Base-by-base conservation (phyloP, 2,329 filamentous ascomycete genomes). In the Cryphonectria carpinicola region DNA sequence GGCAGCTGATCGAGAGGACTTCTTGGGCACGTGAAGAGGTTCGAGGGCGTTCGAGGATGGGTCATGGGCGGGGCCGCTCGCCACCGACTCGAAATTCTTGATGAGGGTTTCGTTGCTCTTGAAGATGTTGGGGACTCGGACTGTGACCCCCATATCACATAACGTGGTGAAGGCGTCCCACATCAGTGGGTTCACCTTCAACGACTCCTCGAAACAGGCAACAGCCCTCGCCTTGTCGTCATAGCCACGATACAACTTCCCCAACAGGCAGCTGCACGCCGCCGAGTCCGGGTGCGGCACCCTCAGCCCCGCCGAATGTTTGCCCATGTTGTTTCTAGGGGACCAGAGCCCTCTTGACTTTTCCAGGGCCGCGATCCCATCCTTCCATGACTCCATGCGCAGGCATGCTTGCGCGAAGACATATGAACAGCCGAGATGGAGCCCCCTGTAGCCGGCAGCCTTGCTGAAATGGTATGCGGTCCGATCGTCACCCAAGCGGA, bases 121-220 rank as follows among this genome's bases (percentile, higher is more conserved):
- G 83, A 97, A 99, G 73, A 98, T 92, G 77, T 97, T 97, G 37
- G 90, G 88, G 13, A 96, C 90, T 69, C 93, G 90, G 68, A 98
- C 87, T 74, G 90, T 90, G 61, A 94, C 91, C 4, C 93, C 93
- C 90, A 89, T 93, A 78, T 98, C 94, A 79, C 95, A 97, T 10
- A 99, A 86, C 22, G 89, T 92, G 32, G 91, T 90, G 77, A 98
- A 98, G 0, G 95, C 95, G 84, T 99, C 96, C 96, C 96, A 99
- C 88, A 97, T 96, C 81, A 98, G 95, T 1, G 96, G 95, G 77
- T 98, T 99, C 68, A 90, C 81, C 81, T 95, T 97, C 76, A 99
- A 83, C 7, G 95, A 90, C 72, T 97, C 94, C 75, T 97, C 94
- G 78, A 96, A 98, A 79, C 89, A 94, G 74, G 92, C 88, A 22